A percentile compares a stretch with the other conserved stretches of the same genome.
Conservation (phyloP, 2,329 filamentous ascomycete genomes). For the Alternaria infectoria region DNA sequence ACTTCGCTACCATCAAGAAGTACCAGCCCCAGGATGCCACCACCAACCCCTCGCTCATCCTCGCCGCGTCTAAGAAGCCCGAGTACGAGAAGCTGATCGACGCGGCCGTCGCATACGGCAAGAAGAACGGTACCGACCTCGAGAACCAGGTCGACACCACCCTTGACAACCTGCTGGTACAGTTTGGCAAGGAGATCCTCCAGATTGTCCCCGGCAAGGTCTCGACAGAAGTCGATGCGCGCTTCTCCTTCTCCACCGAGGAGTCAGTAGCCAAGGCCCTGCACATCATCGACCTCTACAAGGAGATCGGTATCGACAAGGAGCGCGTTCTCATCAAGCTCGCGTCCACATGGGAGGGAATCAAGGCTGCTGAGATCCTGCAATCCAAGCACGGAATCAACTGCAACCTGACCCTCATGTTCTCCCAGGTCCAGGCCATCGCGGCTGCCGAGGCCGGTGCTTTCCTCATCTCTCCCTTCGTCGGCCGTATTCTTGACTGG, state of each 20-base stretch:
- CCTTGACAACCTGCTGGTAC: conserved; percentile 91
- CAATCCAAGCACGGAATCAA: conserved; percentile 96
- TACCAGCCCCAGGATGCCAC: conserved; percentile 99
- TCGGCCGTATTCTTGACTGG: conserved; percentile 99
- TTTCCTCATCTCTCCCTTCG: conserved; percentile 98
- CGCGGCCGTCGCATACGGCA: conserved; percentile 82
- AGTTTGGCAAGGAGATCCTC: conserved; percentile 98
- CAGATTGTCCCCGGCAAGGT: conserved; percentile 98
- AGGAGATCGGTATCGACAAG: conserved; percentile 88
- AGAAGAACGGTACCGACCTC: conserved; percentile 69
- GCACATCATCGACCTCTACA: conserved; percentile 96
- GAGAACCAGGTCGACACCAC: conserved; percentile 88
- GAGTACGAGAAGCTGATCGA: conserved; percentile 96
- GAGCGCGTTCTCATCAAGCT: conserved; percentile 98
- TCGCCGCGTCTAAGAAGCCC: conserved; percentile 96
- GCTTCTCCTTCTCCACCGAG: conserved; percentile 94
- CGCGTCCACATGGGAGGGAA: conserved; percentile 98
- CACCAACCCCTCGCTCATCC: conserved; percentile 98
- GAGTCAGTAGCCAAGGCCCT: conserved; percentile 93
- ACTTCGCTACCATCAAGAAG: conserved; percentile 86
- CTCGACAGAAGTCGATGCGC: conserved; percentile 96
- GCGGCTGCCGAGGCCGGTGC: conserved; percentile 92
- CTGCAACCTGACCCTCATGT: conserved; percentile 99
- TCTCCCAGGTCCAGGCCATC: conserved; percentile 93
- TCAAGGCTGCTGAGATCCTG: conserved; percentile 96